A percentile compares a stretch with the other conserved stretches of the same genome.
phyloP scores from a whole-genome alignment of 2,329 filamentous ascomycete genomes.

The Xylaria multiplex region DNA sequence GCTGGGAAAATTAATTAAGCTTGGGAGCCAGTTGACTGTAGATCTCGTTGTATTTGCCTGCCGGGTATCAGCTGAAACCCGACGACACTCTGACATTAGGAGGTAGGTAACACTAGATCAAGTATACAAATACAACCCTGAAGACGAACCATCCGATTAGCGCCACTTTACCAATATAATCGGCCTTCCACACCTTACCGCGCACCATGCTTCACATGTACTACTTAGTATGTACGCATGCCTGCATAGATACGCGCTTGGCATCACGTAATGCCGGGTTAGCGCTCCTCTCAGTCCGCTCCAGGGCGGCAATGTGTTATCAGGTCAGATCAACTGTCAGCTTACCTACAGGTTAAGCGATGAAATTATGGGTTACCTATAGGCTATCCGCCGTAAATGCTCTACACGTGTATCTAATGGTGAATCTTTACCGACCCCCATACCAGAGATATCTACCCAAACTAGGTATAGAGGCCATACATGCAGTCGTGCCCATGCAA shows the following conservation, averaged over 20 bases:
- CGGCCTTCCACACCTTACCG: neutral
- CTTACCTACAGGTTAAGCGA: slow-evolving; percentile 26
- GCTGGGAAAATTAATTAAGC: slow-evolving; percentile 12
- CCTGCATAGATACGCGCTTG: slow-evolving; percentile 9
- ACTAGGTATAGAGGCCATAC: neutral
- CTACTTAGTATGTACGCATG: neutral
- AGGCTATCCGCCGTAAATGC: no score
- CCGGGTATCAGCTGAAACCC: slow-evolving; percentile 26
- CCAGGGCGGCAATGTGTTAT: slow-evolving; percentile 25
- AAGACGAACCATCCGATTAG: slow-evolving; percentile 10
- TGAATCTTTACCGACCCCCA: neutral
- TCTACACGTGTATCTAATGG: neutral
- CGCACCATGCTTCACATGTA: slow-evolving; percentile 1
- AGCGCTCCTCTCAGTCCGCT: slow-evolving; percentile 16
- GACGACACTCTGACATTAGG: slow-evolving; percentile 1
- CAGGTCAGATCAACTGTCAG: slow-evolving; percentile 27
- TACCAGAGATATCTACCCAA: neutral
- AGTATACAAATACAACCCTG: slow-evolving; percentile 29
- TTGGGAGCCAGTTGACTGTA: slow-evolving; percentile 2
- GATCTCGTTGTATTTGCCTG: slow-evolving; percentile 17
- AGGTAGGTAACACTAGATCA: neutral
- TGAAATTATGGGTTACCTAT: no score
- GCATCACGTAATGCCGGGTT: slow-evolving; percentile 29
- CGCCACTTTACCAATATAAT: slow-evolving; percentile 5
- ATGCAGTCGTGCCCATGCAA: no score